Percentiles rank a stretch among this genome's conserved stretches.
Conservation (phyloP, 805 yeast genomes). For the Ogataea thermomethanolica region DNA sequence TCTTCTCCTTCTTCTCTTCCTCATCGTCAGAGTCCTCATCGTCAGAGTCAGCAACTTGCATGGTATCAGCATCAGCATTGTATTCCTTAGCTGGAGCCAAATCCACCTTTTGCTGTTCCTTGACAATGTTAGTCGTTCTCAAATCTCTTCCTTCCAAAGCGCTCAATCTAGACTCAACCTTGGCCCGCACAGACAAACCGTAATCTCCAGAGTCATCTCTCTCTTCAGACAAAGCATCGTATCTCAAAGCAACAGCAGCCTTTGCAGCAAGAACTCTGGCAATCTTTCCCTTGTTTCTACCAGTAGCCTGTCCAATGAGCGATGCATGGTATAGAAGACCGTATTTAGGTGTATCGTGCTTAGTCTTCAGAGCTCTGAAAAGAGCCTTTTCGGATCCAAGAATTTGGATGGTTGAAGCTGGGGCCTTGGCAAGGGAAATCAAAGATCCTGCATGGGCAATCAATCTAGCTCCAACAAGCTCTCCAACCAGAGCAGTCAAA, state of each 20-base stretch:
- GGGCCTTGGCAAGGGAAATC: constrained; percentile 93
- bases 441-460: constrained; percentile 97
- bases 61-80: constrained; percentile 93
- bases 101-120: constrained; percentile 83
- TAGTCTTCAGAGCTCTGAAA: constrained; percentile 97
- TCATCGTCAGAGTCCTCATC: constrained; percentile 33
- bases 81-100: constrained; percentile 82
- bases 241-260: constrained; percentile 95
- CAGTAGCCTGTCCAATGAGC: constrained; percentile 95
- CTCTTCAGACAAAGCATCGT: constrained; percentile 95
- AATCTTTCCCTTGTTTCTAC: constrained; percentile 97
- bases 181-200: constrained; percentile 86
- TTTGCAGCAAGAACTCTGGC: constrained; percentile 98
- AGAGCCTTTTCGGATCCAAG: constrained; percentile 99
- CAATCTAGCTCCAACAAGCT: constrained; percentile 96
- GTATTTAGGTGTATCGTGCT: constrained; percentile 97
- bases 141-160: constrained; percentile 95
- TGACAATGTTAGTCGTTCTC: constrained; percentile 80
- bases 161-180: constrained; percentile 92
- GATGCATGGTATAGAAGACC: constrained; percentile 97
- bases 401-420: constrained; percentile 97
- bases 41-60: constrained; percentile 32
- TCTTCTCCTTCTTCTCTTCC: constrained; percentile 23
- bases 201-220: constrained; percentile 93
- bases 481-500: constrained; percentile 92